Evolutionary conservation across 2,329 filamentous ascomycete genomes (phyloP).

Genomic region (Periconia digitata): DNA sequence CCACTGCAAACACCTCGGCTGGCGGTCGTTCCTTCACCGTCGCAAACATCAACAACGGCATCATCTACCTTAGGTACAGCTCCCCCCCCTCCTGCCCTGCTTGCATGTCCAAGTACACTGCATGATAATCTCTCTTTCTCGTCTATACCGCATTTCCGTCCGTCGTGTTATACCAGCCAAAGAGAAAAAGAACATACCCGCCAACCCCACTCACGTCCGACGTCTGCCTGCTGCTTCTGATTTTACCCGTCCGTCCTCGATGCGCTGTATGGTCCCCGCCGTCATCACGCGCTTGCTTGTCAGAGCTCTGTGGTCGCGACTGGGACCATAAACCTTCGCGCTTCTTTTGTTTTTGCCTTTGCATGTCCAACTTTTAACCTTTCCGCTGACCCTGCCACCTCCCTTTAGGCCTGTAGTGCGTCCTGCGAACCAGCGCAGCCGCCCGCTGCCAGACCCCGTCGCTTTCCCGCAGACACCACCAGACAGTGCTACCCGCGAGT

Average conservation of each 20-base stretch:
- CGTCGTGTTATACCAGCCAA: no score
- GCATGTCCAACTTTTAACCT: background rate
- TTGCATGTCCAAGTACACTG: background rate
- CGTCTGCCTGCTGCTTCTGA: no score
- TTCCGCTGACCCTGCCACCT: background rate
- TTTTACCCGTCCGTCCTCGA: background rate
- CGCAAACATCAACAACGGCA: slow-evolving; percentile 51
- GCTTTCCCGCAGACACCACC: slow-evolving; percentile 43
- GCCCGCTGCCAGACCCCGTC: slow-evolving; percentile 37
- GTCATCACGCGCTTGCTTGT: background rate
- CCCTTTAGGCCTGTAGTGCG: slow-evolving; percentile 41
- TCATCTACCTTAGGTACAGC: slow-evolving; percentile 50
- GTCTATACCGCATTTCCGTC: no score
- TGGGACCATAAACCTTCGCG: background rate
- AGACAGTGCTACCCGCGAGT: slow-evolving; percentile 38
- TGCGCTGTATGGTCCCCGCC: no score
- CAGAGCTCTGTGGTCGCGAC: background rate
- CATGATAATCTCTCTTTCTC: no score
- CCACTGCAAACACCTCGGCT: slow-evolving; percentile 7
- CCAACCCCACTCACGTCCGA: no score
- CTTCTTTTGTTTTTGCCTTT: background rate
- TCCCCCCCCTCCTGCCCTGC: background rate
- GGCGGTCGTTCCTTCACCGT: slow-evolving; percentile 49
- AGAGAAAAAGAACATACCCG: no score
- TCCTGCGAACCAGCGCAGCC: slow-evolving; percentile 36